Percentiles rank a stretch among this genome's conserved stretches.
phyloP scores from a whole-genome alignment of 768 basidiomycete species.

The Kwoniella bestiolae region DNA sequence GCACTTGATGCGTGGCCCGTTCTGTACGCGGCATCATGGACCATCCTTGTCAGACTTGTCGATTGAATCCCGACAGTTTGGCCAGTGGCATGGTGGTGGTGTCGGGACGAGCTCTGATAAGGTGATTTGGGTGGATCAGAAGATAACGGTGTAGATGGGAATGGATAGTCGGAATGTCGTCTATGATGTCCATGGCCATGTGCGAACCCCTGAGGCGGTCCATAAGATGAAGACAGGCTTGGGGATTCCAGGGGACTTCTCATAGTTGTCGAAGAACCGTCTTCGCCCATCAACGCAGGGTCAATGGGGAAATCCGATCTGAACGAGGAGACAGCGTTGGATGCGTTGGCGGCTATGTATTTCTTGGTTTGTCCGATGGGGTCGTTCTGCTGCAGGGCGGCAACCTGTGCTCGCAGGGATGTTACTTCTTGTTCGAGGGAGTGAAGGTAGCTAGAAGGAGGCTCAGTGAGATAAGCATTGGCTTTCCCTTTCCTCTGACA shows the following conservation, averaged over 20 bases:
- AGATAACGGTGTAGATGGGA: constrained; percentile 18
- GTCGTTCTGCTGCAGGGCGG: constrained; percentile 28
- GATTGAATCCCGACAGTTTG: constrained; percentile 29
- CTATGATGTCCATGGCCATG: constrained; percentile 20
- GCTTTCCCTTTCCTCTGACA: neutral
- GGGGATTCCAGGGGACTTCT: constrained; percentile 46
- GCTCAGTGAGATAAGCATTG: neutral
- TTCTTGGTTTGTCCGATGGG: constrained; percentile 25
- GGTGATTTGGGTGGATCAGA: constrained; percentile 35
- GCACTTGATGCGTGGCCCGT: constrained; percentile 45
- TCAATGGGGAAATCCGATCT: constrained; percentile 35
- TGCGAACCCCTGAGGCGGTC: neutral
- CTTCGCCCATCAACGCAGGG: constrained; percentile 26
- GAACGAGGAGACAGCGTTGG: constrained; percentile 26
- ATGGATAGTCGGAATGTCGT: constrained; percentile 38
- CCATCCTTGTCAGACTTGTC: constrained; percentile 49
- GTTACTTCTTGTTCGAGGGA: constrained; percentile 57
- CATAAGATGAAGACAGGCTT: neutral
- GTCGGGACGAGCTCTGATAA: constrained; percentile 1
- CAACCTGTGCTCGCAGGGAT: constrained; percentile 53
- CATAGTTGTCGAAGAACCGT: constrained; percentile 12
- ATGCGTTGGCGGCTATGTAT: constrained; percentile 32
- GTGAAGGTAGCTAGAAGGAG: constrained; percentile 54
- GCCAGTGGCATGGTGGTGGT: constrained; percentile 17
- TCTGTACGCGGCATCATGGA: constrained; percentile 52